Conservation (phyloP, 768 basidiomycete genomes). For the Jaapia argillacea region DNA sequence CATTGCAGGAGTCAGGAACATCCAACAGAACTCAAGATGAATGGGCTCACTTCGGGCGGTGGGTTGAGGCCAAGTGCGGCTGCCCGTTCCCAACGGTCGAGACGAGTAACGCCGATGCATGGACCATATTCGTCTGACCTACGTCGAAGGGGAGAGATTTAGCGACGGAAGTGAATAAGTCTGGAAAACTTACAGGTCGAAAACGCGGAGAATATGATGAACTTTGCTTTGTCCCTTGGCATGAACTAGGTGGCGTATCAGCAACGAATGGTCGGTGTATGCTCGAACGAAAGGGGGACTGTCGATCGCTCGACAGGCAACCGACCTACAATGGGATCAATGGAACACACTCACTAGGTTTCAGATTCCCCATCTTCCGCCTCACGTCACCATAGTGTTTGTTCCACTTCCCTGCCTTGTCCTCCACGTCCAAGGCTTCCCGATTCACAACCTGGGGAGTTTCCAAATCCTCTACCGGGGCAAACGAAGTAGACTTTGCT, state of each 20-base stretch:
- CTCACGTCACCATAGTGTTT: slow-evolving; percentile 36
- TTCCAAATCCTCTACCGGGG: no score
- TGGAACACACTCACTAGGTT: slow-evolving; percentile 42
- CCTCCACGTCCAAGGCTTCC: slow-evolving; percentile 26
- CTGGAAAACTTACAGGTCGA: slow-evolving; percentile 49
- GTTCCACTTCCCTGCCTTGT: slow-evolving; percentile 42
- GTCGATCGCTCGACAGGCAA: neutral
- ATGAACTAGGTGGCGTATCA: slow-evolving; percentile 44
- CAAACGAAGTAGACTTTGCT: no score
- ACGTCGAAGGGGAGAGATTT: neutral
- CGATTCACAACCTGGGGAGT: no score
- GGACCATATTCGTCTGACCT: slow-evolving; percentile 79
- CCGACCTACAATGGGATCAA: neutral
- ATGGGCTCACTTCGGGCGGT: slow-evolving; percentile 54
- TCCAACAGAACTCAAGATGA: neutral
- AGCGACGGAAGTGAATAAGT: neutral
- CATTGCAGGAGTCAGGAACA: slow-evolving; percentile 1
- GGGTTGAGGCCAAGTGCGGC: slow-evolving; percentile 69
- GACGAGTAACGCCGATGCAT: slow-evolving; percentile 65
- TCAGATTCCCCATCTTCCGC: slow-evolving; percentile 41
- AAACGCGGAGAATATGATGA: slow-evolving; percentile 67
- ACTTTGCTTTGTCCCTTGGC: slow-evolving; percentile 48
- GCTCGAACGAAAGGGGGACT: no score
- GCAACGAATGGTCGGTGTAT: slow-evolving; percentile 3
- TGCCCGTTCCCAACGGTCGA: slow-evolving; percentile 87